A percentile compares a stretch with the other conserved stretches of the same genome.
Evolutionary conservation across 208 protist species (phyloP).

Genomic region (Wallacemonas sp.): DNA sequence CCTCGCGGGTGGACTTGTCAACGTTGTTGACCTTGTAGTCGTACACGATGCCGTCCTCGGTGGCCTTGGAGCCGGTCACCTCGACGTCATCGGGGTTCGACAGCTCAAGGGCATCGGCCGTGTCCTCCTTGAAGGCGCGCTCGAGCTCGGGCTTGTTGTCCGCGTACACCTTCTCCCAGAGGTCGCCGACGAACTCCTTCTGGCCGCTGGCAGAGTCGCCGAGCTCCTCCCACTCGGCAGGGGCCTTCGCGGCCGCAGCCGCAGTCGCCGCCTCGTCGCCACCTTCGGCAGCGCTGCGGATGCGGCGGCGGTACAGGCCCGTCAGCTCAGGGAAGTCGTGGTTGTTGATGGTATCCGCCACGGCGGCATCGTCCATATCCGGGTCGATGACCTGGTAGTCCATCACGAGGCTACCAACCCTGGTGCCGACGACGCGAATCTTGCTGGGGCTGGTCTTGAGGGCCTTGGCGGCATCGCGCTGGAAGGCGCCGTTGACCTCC

Average conservation of each 20-base stretch:
- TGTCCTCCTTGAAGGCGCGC: too few relatives aligned
- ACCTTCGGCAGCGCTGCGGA: conserved; percentile 9
- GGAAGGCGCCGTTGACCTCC: conserved; percentile 36
- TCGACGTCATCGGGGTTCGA: conserved; percentile 19
- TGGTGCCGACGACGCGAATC: conserved; percentile 26
- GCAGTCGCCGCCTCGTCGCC: background rate
- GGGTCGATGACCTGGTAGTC: conserved; percentile 38
- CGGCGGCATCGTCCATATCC: conserved; percentile 27
- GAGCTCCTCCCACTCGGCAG: conserved; percentile 22
- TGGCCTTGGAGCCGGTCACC: conserved; percentile 26
- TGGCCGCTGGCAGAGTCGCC: conserved; percentile 16
- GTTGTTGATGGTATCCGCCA: conserved; percentile 32
- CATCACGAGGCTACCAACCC: conserved; percentile 24
- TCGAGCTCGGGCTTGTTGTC: conserved; percentile 22
- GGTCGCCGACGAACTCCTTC: conserved; percentile 30
- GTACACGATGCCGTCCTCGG: conserved; percentile 27
- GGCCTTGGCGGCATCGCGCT: conserved; percentile 35
- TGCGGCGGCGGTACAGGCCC: conserved; percentile 33
- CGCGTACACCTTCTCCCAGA: conserved; percentile 25
- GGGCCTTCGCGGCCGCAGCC: background rate
- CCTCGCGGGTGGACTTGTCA: conserved; percentile 15
- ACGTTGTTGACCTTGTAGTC: conserved; percentile 36
- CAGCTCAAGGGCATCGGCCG: conserved; percentile 25
- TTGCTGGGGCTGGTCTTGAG: conserved; percentile 29
- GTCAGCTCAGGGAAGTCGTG: conserved; percentile 46